Base-by-base conservation (phyloP, 176 grass and related monocot genomes). In the Areca catechu region DNA sequence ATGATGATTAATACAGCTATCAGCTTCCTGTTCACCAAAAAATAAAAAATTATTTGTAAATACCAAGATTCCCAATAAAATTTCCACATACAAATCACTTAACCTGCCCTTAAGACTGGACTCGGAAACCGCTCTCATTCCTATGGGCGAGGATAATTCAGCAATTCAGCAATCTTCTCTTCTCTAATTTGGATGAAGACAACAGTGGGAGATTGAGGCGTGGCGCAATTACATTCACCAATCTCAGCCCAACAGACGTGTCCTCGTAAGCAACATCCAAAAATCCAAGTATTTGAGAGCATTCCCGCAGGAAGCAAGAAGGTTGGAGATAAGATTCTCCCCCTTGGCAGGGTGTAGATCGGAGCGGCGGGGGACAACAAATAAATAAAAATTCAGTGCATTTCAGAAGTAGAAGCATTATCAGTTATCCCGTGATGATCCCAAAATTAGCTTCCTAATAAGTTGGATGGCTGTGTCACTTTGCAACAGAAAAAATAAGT, bases 61-160 rank as follows among this genome's bases (percentile, higher is more conserved):
- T 19, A 95, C 67, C 54, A 89, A 66, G 56, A 89, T 76, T 72
- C 86, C 90, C 73, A 89, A 69, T 55, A 95, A 89, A 58, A 74
- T 76, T 60, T 89, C 79, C 24, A 82, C 51, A 57, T 82, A 71
- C 49, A 86, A 78, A 80, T 75, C 76, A 51, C 62, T 48, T 77
- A 95, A 81, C 15, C 50, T 63, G 30, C 61, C 70, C 30, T 65
- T 79, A 70, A 50, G 57, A 73, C 82, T 74, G 25, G 83, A 89
- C 51, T 86, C 62, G 49, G 90, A 82, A 56, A 95, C 54, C 34
- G 65, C 73, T 47, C 51, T 80, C 86, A 95, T 89, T 28, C 74
- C 86, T 53, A 75, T 70, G 67, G 84, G 71, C 2, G 86, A 86
- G 0, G 90, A 95, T 37, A 95, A 73, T 76, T 65, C 68, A 22